These are phyloP conservation scores for Massarina eburnea DNA, from an alignment of 2,329 filamentous ascomycete species.

Conservation along the genomic window DNA sequence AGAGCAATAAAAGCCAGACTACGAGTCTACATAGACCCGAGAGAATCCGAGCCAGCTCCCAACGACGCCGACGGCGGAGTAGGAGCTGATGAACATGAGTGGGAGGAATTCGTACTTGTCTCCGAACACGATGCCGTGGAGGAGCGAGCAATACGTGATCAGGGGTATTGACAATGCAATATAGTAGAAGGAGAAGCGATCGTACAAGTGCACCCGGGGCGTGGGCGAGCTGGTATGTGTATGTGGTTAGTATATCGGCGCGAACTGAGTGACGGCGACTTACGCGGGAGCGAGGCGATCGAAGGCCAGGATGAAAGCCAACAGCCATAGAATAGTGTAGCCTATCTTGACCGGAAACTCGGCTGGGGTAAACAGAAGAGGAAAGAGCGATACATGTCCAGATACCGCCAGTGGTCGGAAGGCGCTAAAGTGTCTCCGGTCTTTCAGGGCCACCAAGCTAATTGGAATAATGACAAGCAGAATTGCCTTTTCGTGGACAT, in stretches of 20 bases:
- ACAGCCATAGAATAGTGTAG: constrained; percentile 90
- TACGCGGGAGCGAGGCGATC: constrained; percentile 81
- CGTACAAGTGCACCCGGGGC: constrained; percentile 83
- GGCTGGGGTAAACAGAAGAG: constrained; percentile 84
- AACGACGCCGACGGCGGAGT: constrained; percentile 90
- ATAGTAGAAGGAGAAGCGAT: constrained; percentile 87
- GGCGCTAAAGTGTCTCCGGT: constrained; percentile 85
- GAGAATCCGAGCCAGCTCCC: constrained; percentile 95
- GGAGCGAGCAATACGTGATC: constrained; percentile 81
- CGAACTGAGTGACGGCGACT: constrained; percentile 25
- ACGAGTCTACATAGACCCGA: constrained; percentile 75
- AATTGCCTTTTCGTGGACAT: constrained; percentile 97
- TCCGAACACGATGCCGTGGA: constrained; percentile 84
- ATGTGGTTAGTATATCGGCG: constrained; percentile 9
- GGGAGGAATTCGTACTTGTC: constrained; percentile 85
- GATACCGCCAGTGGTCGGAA: constrained; percentile 91
- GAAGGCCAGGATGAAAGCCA: constrained; percentile 82
- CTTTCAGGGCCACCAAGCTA: constrained; percentile 85
- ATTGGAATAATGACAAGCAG: constrained; percentile 94
- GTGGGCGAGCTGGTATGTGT: constrained; percentile 60
- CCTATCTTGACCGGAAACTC: constrained; percentile 94
- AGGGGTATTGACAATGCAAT: constrained; percentile 87
- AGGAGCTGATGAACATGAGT: constrained; percentile 95
- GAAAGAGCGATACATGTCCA: constrained; percentile 93
- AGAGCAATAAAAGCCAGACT: not conserved